These are phyloP conservation scores for Fragaria nilgerrensis DNA, from an alignment of 306 rosid genomes.

Conservation along the genomic window DNA sequence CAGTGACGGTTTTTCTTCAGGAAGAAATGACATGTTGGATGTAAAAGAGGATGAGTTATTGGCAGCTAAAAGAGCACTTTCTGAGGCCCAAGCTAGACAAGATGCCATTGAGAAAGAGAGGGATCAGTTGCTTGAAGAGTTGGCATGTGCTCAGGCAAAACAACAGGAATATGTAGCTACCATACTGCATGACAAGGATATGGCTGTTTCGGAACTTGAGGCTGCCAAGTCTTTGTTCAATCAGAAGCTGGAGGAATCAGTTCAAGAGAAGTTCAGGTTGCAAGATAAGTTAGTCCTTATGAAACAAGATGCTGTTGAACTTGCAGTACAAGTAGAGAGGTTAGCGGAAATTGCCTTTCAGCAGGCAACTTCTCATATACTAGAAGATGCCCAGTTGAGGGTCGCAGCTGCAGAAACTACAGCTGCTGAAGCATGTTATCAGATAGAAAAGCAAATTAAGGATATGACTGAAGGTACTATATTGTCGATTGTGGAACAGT, in stretches of 20 bases:
- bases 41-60: constrained; percentile 41
- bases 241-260: constrained; percentile 55
- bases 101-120: constrained; percentile 59
- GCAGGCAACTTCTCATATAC: constrained; percentile 76
- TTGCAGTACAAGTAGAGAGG: constrained; percentile 78
- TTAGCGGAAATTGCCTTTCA: constrained; percentile 68
- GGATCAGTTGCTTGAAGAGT: constrained; percentile 56
- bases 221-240: constrained; percentile 55
- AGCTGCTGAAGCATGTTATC: constrained; percentile 63
- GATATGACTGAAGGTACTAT: constrained; percentile 65
- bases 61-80: constrained; percentile 45
- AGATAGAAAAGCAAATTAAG: constrained; percentile 55
- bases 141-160: constrained; percentile 53
- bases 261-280: constrained; percentile 55
- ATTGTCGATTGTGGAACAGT: constrained; percentile 57
- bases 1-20: constrained; percentile 37
- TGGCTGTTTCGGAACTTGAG: constrained; percentile 63
- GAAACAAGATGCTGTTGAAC: constrained; percentile 68
- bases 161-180: constrained; percentile 50
- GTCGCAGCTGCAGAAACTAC: constrained; percentile 70
- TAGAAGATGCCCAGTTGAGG: constrained; percentile 67
- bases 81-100: constrained; percentile 48
- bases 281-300: constrained; percentile 69
- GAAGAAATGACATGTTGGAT: constrained; percentile 33
- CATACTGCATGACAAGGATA: constrained; percentile 64